Conservation (phyloP, 1,284 basidiomycete genomes). For the Rhodotorula sp. region DNA sequence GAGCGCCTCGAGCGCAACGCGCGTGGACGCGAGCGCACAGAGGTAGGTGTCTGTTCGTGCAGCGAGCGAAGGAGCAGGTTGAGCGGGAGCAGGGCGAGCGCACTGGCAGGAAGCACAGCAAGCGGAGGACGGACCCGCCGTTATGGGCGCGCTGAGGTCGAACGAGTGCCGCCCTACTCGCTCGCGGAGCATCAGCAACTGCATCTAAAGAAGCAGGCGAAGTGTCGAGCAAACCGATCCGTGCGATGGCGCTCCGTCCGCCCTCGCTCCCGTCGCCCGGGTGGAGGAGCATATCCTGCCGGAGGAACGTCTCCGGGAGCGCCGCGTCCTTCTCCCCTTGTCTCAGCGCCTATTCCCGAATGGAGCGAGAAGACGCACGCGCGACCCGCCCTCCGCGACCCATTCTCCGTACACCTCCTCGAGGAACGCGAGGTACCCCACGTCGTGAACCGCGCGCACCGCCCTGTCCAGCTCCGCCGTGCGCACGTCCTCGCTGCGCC, state of each 20-base stretch:
- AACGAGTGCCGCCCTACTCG: conserved; percentile 52
- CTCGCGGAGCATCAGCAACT: no score
- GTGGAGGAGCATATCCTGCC: conserved; percentile 41
- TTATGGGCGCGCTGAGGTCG: conserved; percentile 53
- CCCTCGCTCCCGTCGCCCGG: not conserved
- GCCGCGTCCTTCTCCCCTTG: conserved; percentile 46
- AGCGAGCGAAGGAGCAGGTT: no score
- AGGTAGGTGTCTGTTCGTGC: conserved; percentile 51
- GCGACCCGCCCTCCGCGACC: conserved; percentile 50
- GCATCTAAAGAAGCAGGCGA: not conserved
- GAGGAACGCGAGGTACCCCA: conserved; percentile 50
- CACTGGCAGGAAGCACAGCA: fast-evolving
- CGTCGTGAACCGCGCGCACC: conserved; percentile 45
- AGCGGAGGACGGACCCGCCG: conserved; percentile 24
- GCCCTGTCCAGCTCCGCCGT: conserved; percentile 23
- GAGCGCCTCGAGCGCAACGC: conserved; percentile 49
- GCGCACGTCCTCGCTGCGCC: conserved; percentile 15
- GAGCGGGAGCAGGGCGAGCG: not conserved
- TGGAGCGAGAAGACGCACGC: conserved; percentile 35
- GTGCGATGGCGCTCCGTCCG: conserved; percentile 10
- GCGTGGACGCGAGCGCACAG: conserved; percentile 49
- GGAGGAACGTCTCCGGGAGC: conserved; percentile 52
- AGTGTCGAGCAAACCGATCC: conserved; percentile 2
- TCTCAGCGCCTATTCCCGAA: not conserved
- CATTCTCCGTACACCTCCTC: conserved; percentile 50